Evolutionary conservation across 2,329 filamentous ascomycete genomes (phyloP), one percentile per base, ranked within the genome.

Genomic region (Epichloe amarillans): DNA sequence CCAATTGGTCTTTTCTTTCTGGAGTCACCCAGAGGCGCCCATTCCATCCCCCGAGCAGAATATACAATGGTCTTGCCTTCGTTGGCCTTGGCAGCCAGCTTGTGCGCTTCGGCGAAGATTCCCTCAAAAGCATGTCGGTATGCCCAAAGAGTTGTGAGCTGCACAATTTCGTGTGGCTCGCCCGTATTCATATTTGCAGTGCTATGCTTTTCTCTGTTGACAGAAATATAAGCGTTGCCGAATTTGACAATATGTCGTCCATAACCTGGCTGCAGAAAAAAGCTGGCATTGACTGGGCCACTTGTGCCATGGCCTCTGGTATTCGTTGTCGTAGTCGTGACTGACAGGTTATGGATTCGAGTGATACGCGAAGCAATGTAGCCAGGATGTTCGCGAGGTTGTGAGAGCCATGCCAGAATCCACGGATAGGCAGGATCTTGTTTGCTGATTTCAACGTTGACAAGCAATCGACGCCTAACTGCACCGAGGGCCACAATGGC

Each of bases 61-160:
- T 93, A 96, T 50, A 98, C 89, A 11, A 88, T 77, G 0, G 91
- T 98, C 69, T 95, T 96, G 23, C 93, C 93, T 65, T 97, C 88
- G 50, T 88, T 84, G 37, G 85, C 84, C 60, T 83, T 81, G 36
- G 82, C 77, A 1, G 90, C 89, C 53, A 96, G 75, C 17, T 78
- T 73, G 62, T 95, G 87, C 3, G 93, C 91, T 66, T 97, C 88
- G 21, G 76, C 76, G 60, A 98, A 96, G 14, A 98, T 80, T 21
- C 88, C 81, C 64, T 95, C 87, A 61, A 98, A 96, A 14, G 97
- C 79, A 59, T 91, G 80, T 3, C 90, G 84, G 58, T 95, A 84
- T 46, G 87, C 79, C 72, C 95, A 97, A 12, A 98, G 75, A 1
- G 93, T 91, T 3, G 91, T 97, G 53, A 98, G 71, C 52, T 88